phyloP scores from a whole-genome alignment of 1,284 basidiomycete species.

The Schizophyllum amplum region DNA sequence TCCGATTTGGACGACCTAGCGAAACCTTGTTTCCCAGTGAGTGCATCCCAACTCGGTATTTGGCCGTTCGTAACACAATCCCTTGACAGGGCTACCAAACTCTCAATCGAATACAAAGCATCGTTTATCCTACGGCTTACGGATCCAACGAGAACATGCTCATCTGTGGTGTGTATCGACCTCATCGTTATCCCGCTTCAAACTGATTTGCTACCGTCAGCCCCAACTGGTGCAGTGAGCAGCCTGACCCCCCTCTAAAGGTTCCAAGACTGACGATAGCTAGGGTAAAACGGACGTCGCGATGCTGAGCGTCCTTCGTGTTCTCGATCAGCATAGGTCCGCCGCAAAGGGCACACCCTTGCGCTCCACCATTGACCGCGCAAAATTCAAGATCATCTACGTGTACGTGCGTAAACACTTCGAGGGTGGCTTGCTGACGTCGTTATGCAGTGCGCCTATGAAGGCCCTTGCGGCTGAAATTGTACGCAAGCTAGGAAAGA shows the following conservation, averaged over 20 bases:
- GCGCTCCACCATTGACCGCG: slow-evolving; percentile 51
- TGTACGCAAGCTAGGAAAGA: slow-evolving; percentile 85
- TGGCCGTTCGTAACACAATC: neutral
- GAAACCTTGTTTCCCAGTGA: slow-evolving; percentile 82
- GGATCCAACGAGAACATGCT: slow-evolving; percentile 95
- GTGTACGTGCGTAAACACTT: slow-evolving; percentile 47
- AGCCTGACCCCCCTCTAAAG: neutral
- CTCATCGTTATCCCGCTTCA: neutral
- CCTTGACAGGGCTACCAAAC: slow-evolving; percentile 69
- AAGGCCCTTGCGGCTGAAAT: slow-evolving; percentile 97
- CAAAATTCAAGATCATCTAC: slow-evolving; percentile 95
- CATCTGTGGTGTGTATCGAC: slow-evolving; percentile 69
- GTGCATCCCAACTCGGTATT: slow-evolving; percentile 14
- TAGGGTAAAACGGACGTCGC: slow-evolving; percentile 99
- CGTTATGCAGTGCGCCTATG: slow-evolving; percentile 77
- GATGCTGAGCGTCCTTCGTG: slow-evolving; percentile 88
- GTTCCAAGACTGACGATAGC: neutral
- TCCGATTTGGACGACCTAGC: slow-evolving; percentile 74
- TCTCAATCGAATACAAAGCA: slow-evolving; percentile 93
- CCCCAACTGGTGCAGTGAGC: slow-evolving; percentile 89
- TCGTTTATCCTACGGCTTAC: slow-evolving; percentile 92
- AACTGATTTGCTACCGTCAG: slow-evolving; percentile 30
- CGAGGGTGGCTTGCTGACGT: neutral
- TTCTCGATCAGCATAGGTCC: slow-evolving; percentile 68
- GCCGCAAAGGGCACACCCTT: slow-evolving; percentile 28